Base-by-base conservation (phyloP, 1,284 basidiomycete genomes). In the Sanghuangporus weigelae region DNA sequence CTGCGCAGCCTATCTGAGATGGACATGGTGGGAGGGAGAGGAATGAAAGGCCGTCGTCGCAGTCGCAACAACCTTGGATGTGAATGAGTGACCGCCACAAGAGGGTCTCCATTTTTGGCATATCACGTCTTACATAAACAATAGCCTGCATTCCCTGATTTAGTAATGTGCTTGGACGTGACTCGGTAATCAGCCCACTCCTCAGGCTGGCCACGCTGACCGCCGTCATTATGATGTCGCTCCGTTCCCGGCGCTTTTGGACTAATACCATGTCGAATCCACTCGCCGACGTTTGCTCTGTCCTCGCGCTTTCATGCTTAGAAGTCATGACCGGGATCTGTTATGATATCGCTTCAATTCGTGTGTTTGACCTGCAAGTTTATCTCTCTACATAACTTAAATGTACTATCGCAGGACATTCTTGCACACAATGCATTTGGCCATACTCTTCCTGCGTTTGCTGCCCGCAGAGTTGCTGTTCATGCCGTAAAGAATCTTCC, bases 11-110 rank as follows among this genome's bases (percentile, higher is more conserved):
- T 50, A n/a, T 51, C 53, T 8, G n/a, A 21, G 48, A 40, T 46
- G 57, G 46, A 53, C 62, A 63, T 63, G 60, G 51, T 59, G 23
- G 16, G 48, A 58, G n/a, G 26, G n/a, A 39, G 56, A 53, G n/a
- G 26, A 51, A 51, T 35, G 44, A 12, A n/a, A 40, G 36, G 58
- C 35, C 35, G 57, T 48, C 58, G 58, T 51, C 48, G 58, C 38
- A n/a, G 58, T 50, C 44, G 36, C 19, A 51, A 19, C 19, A 51
- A 19, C 16, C 26, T 51, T n/a, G 26, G 49, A 51, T 26, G 58
- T 54, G 51, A 53, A 53, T 12, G 50, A 50, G 40, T 38, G 36
- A 35, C 44, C 53, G 60, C 53, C 60, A 56, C 50, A 51, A 48
- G 48, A 48, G 31, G 39, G 59, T 39, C 12, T 14, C 48, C 26